phyloP scores from a whole-genome alignment of 768 basidiomycete species.

The Tricholomella constricta region DNA sequence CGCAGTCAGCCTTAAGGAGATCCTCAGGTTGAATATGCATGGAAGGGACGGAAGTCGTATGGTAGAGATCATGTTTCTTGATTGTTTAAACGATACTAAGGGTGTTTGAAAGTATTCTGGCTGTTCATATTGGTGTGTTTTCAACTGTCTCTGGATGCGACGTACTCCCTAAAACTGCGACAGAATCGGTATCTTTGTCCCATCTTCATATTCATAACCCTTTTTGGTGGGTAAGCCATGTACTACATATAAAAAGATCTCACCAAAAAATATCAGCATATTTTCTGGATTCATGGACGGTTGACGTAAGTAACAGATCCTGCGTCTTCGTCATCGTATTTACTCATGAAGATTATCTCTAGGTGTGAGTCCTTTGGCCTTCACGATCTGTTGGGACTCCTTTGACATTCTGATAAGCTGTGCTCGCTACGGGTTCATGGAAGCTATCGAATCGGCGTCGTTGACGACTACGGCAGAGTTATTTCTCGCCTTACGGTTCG shows the following conservation, averaged over 20 bases:
- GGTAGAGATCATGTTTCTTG: background rate
- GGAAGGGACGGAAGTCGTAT: conserved; percentile 1
- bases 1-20: background rate
- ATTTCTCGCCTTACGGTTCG: conserved; percentile 9
- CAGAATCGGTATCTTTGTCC: conserved; percentile 21
- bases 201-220: conserved; percentile 14
- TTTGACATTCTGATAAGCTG: background rate
- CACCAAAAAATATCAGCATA: background rate
- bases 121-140: conserved; percentile 8
- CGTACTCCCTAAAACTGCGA: too few species aligned
- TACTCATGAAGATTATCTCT: background rate
- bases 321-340: background rate
- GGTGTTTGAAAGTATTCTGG: conserved; percentile 3
- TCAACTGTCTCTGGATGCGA: background rate
- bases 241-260: background rate
- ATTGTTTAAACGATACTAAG: background rate
- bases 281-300: background rate
- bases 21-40: conserved; percentile 5
- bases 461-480: conserved; percentile 5
- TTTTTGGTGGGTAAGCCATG: conserved; percentile 7
- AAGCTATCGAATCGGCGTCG: background rate
- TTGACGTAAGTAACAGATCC: background rate
- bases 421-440: conserved; percentile 10
- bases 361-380: conserved; percentile 5
- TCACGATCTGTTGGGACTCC: background rate